Base-by-base conservation (phyloP, 2,329 filamentous ascomycete genomes). In the Ceratocystis harringtonii region DNA sequence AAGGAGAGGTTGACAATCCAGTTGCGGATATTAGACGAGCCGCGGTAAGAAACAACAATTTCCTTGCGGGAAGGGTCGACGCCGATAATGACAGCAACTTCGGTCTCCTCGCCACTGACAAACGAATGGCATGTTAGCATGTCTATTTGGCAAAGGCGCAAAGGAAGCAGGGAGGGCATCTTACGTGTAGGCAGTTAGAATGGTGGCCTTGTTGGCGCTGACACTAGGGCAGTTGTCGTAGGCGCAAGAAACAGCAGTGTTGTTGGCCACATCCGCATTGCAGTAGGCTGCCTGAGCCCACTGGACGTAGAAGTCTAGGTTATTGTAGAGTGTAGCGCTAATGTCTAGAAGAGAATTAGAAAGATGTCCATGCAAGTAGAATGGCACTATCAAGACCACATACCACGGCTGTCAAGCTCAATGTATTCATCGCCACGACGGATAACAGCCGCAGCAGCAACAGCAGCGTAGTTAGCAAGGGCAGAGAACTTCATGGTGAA, bases 21-120 rank as follows among this genome's bases (percentile, higher is more conserved):
- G 77, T 88, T 88, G 63, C 79, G 78, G 67, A 85, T 69, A 55
- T 80, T 82, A 67, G 74, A 73, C 62, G 80, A 82, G 69, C 86
- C 86, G 50, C 84, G 80, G 74, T 85, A 78, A 41, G 82, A 77
- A 52, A 86, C 72, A 61, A 88, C 80, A 67, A 88, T 83, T 66
- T 82, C 75, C 65, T 77, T 69, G 68, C 76, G 78, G 28, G 71
- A 71, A 19, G 75, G 68, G 71, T 86, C 83, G 25, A 78, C 73
- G 30, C 79, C 77, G 25, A 84, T 76, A 66, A 81, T 81, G 66
- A 79, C 81, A 44, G 77, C 73, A 57, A 80, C 76, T 66, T 79
- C 79, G 2, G 79, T 78, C 30, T 70, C 41, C 8, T 68, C 60
- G 5, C 76, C 79, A 28, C 78, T 80, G 12, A 61, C 68, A 19